These are phyloP conservation scores for Phytophthora chlamydospora DNA, from an alignment of 352 stramenopile species.

Conservation along the genomic window DNA sequence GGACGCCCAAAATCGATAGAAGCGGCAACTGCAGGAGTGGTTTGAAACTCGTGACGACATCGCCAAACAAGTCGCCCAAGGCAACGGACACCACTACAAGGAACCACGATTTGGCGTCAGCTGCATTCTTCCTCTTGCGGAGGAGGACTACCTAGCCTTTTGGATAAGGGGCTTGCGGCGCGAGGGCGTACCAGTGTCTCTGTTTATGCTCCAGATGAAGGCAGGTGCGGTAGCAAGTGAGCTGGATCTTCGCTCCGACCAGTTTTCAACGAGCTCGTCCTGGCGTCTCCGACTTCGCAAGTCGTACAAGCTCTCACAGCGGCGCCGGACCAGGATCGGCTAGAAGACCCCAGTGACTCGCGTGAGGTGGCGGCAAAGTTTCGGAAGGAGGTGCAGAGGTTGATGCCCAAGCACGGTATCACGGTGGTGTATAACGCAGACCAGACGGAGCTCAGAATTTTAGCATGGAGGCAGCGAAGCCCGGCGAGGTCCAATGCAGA, in stretches of 20 bases:
- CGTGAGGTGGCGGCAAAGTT: too few species aligned
- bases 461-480: too few species aligned
- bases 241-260: neutral
- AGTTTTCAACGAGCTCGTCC: neutral
- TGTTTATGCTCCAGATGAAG: constrained; percentile 2
- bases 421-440: too few species aligned
- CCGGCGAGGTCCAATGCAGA: too few species aligned
- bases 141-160: neutral
- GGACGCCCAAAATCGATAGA: neutral
- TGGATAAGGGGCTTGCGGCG: constrained; percentile 1
- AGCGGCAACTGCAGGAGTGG: neutral
- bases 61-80: neutral
- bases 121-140: neutral
- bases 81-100: neutral
- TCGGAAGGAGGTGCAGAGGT: too few species aligned
- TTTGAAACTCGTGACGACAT: neutral
- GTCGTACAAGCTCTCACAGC: neutral
- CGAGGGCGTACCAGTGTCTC: constrained; percentile 1
- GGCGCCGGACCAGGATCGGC: neutral
- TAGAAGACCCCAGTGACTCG: too few species aligned
- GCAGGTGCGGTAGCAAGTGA: neutral
- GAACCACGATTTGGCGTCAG: neutral
- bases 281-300: neutral
- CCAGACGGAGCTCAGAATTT: too few species aligned
- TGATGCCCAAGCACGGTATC: too few species aligned